A percentile compares a stretch with the other conserved stretches of the same genome.
phyloP scores from a whole-genome alignment of 257 asterid genomes.

The Salvia splendens region DNA sequence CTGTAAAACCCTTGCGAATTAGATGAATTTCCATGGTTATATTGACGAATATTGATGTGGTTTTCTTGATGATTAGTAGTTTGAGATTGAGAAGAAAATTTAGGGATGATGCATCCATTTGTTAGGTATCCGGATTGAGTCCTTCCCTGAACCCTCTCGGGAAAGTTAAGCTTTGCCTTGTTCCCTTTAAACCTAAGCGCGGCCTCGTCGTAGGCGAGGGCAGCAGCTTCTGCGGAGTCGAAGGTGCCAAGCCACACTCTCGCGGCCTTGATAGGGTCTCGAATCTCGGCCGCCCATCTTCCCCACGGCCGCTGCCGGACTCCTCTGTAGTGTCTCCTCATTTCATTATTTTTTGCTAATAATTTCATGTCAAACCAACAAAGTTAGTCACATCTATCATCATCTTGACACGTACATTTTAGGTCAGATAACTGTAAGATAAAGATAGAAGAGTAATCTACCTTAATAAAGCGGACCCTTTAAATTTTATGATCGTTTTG shows the following conservation, averaged over 20 bases:
- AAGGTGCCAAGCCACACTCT: constrained; percentile 89
- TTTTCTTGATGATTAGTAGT: constrained; percentile 16
- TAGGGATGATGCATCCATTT: background rate
- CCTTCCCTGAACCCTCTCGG: constrained; percentile 70
- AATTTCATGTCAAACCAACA: no score
- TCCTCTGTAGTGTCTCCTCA: constrained; percentile 76
- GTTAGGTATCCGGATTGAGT: constrained; percentile 37
- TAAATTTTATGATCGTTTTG: background rate
- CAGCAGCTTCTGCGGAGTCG: constrained; percentile 75
- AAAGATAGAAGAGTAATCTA: no score
- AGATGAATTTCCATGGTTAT: constrained; percentile 29
- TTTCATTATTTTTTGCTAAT: constrained; percentile 20
- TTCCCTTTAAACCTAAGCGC: constrained; percentile 82
- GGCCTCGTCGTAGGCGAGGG: constrained; percentile 75
- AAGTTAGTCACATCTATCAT: no score
- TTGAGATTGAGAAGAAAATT: background rate
- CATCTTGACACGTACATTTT: no score
- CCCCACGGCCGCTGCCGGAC: constrained; percentile 94
- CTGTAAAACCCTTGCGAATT: background rate
- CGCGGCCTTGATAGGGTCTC: constrained; percentile 81
- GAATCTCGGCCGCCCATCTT: constrained; percentile 85
- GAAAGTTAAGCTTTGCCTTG: constrained; percentile 90
- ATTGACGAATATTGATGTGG: constrained; percentile 34
- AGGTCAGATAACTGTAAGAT: no score
- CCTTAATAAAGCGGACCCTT: no score